Evolutionary conservation across 1,284 basidiomycete genomes (phyloP), one percentile per base, ranked within the genome.

Genomic region (Xerocomus amazonicus): DNA sequence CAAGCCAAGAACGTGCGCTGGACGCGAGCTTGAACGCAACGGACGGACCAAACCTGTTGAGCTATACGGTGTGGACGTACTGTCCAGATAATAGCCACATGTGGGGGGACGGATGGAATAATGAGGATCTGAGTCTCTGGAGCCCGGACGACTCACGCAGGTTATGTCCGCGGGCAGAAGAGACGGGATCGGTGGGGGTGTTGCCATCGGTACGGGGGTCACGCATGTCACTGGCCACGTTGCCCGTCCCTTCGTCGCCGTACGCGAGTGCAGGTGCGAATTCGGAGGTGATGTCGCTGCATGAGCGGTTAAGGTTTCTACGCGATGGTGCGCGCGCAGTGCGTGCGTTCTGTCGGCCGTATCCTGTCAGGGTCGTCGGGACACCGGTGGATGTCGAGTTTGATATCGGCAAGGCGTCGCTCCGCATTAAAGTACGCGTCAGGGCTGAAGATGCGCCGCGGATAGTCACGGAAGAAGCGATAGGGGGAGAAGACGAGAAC

Each of bases 51-150:
- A 96, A 97, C 60, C 74, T 73, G 40, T 70, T 97, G 57, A 94
- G 79, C 66, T 97, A 84, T 66, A 92, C 93, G 14, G 69, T 94
- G 8, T 98, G 96, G 96, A 94, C 85, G 26, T 98, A 98, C 63
- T 87, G 86, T 48, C 78, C 92, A 0, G 84, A 89, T 56, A 79
- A 77, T 63, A 79, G 75, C 23, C 93, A 97, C 66, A 70, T 81
- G 61, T 97, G 92, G 92, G 93, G 95, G 16, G 96, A 98, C 66
- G 84, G 85, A 3, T 99, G 95, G 95, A 95, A 98, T 66, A 84
- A 92, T 69, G 96, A 99, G 71, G 96, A 98, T 70, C 70, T 98
- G 50, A 94, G 91, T 54, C 58, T 96, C 10, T 98, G 91, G 92
- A 88, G 87, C 58, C 58, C 65, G 3, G 92, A 96, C 62, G 95